Evolutionary conservation across 805 yeast genomes (phyloP).

Genomic region (Candida qinlingensis): DNA sequence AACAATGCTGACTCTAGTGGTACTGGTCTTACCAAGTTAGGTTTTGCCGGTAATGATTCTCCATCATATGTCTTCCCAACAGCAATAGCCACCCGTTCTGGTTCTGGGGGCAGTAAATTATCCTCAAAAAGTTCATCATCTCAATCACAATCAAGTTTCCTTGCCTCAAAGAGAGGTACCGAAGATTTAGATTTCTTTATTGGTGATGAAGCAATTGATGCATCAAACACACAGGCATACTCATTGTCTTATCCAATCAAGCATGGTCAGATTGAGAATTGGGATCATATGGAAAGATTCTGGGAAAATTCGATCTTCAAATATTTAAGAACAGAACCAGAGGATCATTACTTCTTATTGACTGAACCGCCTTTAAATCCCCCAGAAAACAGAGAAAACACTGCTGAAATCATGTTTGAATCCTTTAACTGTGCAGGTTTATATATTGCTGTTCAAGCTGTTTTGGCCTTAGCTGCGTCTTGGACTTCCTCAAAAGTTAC

Average conservation of each 20-base stretch:
- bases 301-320: conserved; percentile 98
- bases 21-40: conserved; percentile 95
- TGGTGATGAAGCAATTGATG: conserved; percentile 91
- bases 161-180: conserved; percentile 68
- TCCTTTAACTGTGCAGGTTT: conserved; percentile 98
- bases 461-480: conserved; percentile 94
- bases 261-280: conserved; percentile 97
- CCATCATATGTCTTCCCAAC: conserved; percentile 98
- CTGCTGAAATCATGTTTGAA: conserved; percentile 99
- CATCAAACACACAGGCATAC: conserved; percentile 88
- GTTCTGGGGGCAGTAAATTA: conserved; percentile 36
- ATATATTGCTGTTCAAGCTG: conserved; percentile 98
- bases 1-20: conserved; percentile 52
- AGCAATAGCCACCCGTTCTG: conserved; percentile 73
- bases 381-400: conserved; percentile 98
- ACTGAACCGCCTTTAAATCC: conserved; percentile 99
- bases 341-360: conserved; percentile 90
- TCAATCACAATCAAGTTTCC: conserved; percentile 32
- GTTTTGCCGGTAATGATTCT: conserved; percentile 97
- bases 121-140: conserved; percentile 44
- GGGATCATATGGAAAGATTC: conserved; percentile 99
- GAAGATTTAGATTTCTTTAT: conserved; percentile 92
- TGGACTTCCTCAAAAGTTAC: conserved; percentile 97
- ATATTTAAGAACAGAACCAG: conserved; percentile 96
- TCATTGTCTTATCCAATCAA: conserved; percentile 87